Conservation (phyloP, 345 rosid genomes). For the Dipteronia dyeriana region DNA sequence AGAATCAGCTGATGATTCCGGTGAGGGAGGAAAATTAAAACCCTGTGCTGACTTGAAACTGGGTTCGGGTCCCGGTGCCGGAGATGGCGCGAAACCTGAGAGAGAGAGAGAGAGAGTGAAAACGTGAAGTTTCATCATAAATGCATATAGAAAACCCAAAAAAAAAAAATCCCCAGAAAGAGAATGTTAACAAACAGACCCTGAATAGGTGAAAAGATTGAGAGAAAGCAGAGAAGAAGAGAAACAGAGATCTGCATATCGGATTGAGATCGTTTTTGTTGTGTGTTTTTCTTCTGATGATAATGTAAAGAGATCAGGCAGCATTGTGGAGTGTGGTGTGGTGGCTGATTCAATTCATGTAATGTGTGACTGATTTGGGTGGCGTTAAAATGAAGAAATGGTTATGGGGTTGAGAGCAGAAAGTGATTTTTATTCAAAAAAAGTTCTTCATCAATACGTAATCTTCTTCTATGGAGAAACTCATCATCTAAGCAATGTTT, state of each 20-base stretch:
- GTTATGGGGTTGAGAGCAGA: background rate
- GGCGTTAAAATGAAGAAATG: constrained; percentile 5
- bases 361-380: background rate
- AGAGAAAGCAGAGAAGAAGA: constrained; percentile 5
- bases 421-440: too few species aligned
- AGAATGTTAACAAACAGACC: background rate
- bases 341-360: background rate
- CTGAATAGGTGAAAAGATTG: background rate
- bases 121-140: background rate
- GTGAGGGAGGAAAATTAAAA: constrained; percentile 13
- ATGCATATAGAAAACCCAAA: background rate
- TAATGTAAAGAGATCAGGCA: background rate
- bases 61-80: background rate
- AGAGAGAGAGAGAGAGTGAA: background rate
- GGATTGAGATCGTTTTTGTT: background rate
- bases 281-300: background rate
- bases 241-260: constrained; percentile 24
- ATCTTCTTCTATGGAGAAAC: too few species aligned
- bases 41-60: background rate
- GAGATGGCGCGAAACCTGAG: constrained; percentile 35
- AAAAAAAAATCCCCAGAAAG: background rate
- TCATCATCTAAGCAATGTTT: too few species aligned
- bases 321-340: constrained; percentile 2
- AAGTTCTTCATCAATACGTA: too few species aligned
- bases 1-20: background rate